Conservation (phyloP, 1,284 basidiomycete genomes). For the Trichosporon coremiiforme region DNA sequence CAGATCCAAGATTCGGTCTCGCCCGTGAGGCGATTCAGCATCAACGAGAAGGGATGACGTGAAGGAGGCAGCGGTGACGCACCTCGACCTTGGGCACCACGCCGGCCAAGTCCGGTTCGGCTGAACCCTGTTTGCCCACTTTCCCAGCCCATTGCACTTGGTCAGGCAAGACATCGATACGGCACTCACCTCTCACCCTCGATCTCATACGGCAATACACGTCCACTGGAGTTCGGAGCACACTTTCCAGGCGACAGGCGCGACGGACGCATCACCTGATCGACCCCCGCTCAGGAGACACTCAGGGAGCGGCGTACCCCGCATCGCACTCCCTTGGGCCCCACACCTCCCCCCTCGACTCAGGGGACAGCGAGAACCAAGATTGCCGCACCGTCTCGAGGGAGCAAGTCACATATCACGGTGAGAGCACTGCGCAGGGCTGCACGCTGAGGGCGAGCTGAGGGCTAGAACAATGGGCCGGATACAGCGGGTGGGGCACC, state of each 20-base stretch:
- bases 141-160: neutral
- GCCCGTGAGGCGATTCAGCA: neutral
- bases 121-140: neutral
- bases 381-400: neutral
- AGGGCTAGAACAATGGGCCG: conserved; percentile 11
- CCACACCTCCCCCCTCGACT: neutral
- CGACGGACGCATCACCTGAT: neutral
- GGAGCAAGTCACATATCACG: neutral
- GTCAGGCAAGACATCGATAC: neutral
- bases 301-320: neutral
- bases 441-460: no score
- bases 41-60: neutral
- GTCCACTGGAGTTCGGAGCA: neutral
- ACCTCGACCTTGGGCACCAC: neutral
- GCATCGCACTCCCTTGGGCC: neutral
- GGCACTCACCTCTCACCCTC: neutral
- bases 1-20: neutral
- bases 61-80: neutral
- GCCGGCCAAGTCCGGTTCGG: neutral
- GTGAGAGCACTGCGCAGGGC: neutral
- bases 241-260: neutral
- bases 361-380: neutral
- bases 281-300: neutral
- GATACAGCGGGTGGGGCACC: neutral
- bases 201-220: no score